These are phyloP conservation scores for Geotrichum restrictum DNA, from an alignment of 1,139 yeast genomes.

Conservation along the genomic window DNA sequence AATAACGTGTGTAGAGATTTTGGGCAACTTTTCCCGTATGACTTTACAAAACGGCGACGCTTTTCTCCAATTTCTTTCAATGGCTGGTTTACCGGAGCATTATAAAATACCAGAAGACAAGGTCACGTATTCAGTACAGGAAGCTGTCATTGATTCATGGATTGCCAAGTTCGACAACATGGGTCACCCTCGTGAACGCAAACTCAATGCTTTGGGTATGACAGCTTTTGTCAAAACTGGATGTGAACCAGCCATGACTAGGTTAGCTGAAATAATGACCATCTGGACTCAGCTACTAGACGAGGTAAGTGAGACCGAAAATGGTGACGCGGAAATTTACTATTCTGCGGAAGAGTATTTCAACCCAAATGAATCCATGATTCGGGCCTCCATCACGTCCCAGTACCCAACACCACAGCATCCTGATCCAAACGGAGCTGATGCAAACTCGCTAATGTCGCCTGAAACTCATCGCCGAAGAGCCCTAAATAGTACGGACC, in stretches of 20 bases:
- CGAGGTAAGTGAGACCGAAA: conserved; percentile 59
- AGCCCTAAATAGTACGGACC: conserved; percentile 25
- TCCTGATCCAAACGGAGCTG: conserved; percentile 6
- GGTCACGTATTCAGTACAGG: conserved; percentile 16
- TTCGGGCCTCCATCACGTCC: conserved; percentile 12
- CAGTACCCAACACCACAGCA: conserved; percentile 11
- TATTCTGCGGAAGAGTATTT: conserved; percentile 32
- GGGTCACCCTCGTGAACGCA: conserved; percentile 66
- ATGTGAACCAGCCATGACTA: conserved; percentile 31
- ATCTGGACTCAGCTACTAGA: conserved; percentile 62
- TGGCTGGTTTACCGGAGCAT: neutral
- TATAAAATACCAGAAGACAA: neutral
- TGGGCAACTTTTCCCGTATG: conserved; percentile 53
- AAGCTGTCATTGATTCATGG: conserved; percentile 33
- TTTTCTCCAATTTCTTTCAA: conserved; percentile 40
- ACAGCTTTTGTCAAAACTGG: conserved; percentile 45
- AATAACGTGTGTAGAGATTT: conserved; percentile 47
- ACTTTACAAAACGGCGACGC: conserved; percentile 48
- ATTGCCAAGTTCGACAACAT: conserved; percentile 45
- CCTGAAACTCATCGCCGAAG: conserved; percentile 26
- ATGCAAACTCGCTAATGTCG: conserved; percentile 13
- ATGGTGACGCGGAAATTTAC: conserved; percentile 36
- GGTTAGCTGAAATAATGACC: conserved; percentile 45
- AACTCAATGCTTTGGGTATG: conserved; percentile 58
- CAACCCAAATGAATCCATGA: conserved; percentile 29